Conservation (phyloP, 1,139 yeast genomes). For the Hemisphaericaspora subhashii region DNA sequence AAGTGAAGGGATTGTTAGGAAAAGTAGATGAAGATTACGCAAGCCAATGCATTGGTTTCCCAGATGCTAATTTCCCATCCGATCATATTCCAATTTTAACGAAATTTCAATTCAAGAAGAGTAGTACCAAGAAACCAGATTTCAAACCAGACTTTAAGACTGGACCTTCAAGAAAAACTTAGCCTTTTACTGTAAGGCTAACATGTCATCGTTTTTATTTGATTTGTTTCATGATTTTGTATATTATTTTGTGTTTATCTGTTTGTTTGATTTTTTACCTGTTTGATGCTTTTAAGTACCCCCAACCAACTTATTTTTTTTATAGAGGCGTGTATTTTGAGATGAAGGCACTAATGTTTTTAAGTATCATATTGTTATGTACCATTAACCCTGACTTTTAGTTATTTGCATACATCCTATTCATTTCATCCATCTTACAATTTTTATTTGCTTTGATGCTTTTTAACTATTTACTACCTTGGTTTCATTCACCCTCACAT, state of each 20-base stretch:
- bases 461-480: not conserved
- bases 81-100: slow-evolving; percentile 88
- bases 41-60: slow-evolving; percentile 82
- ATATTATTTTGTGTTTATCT: not conserved
- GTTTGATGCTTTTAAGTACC: not conserved
- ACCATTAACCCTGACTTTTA: not conserved
- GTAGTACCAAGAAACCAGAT: slow-evolving; percentile 37
- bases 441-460: not conserved
- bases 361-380: not conserved
- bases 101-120: slow-evolving; percentile 69
- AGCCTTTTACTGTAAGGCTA: not conserved
- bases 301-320: not conserved
- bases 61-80: slow-evolving; percentile 90
- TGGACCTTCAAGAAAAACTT: slow-evolving; percentile 53
- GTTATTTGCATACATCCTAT: not conserved
- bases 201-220: too few relatives aligned
- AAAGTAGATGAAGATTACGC: slow-evolving; percentile 78
- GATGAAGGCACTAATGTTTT: not conserved
- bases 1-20: slow-evolving; percentile 85
- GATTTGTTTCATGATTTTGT: slow-evolving; percentile 1
- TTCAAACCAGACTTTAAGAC: slow-evolving; percentile 55
- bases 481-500: not conserved
- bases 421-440: not conserved
- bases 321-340: not conserved
- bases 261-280: not conserved